Base-by-base conservation (phyloP, 1,284 basidiomycete species). In the Marasmius tenuissimus region DNA sequence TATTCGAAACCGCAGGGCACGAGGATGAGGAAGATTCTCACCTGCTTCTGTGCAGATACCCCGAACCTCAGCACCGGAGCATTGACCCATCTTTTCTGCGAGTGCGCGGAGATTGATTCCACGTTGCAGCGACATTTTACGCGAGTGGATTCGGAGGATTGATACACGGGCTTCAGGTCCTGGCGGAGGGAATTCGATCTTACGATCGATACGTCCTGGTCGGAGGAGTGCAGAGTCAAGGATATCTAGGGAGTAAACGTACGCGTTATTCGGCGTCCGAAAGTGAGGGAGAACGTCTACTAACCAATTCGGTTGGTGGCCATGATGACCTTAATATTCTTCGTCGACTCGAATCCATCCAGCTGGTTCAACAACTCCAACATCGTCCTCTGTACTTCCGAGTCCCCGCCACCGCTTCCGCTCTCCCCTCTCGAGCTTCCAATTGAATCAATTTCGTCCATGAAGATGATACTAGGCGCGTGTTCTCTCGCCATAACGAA, bases 271-370 rank as follows among this genome's bases (percentile, higher is more conserved):
- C 18, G 22, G 38, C 42, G 12, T 50, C 39, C 16, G 3, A 18
- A 52, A 3, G 51, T 14, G 45, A 38, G 50, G 20, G 12, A 52
- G 51, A 51, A 39, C 8, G 37, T 60, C 8, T 39, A 73, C 78
- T 59, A 61, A 90, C 90, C 94, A 80, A 98, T 98, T 71, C 96
- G 92, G 79, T 98, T 98, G 60, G 96, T 98, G 39, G 96, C 96
- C 96, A 98, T 98, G 80, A 98, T 97, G 70, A 98, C 92, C 82
- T 99, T 98, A 84, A 98, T 98, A 76, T 98, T 98, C 83, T 98
- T 97, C 48, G 95, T 94, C 50, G 94, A 86, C 80, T 98, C 97
- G 75, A 99, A 99, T 11, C 97, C 97, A 72, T 99, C 97, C 61
- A 99, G 80, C 80, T 98, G 97, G 76, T 98, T 98, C 70, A 98